A percentile compares a stretch with the other conserved stretches of the same genome.
These are phyloP conservation scores for Albugo candida DNA, from an alignment of 352 stramenopile species.

Conservation along the genomic window DNA sequence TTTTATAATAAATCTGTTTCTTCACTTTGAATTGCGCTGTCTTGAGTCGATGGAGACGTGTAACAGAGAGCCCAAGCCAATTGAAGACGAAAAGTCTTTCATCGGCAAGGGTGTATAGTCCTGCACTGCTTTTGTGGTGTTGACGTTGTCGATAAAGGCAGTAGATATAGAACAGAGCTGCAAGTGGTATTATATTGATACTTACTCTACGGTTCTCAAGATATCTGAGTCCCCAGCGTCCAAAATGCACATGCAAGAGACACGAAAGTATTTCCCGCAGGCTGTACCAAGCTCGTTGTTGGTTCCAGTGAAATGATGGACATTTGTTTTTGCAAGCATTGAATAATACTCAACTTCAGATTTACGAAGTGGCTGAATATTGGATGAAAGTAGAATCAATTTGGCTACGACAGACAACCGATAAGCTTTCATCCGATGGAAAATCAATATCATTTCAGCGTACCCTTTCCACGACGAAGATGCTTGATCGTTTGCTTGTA, in stretches of 20 bases:
- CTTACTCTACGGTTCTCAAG: constrained; percentile 52
- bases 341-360: constrained; percentile 99
- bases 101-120: too few relatives aligned
- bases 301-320: constrained; percentile 97
- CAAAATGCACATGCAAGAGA: constrained; percentile 90
- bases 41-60: too few relatives aligned
- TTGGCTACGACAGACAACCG: constrained; percentile 54
- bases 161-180: too few relatives aligned
- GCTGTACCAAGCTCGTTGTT: constrained; percentile 98
- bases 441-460: constrained; percentile 7
- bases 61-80: too few relatives aligned
- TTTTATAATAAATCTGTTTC: too few relatives aligned
- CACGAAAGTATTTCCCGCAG: constrained; percentile 98
- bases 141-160: too few relatives aligned
- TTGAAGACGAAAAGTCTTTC: too few relatives aligned
- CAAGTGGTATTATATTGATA: constrained; percentile 16
- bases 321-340: constrained; percentile 96
- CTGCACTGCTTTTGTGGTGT: too few relatives aligned
- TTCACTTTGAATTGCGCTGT: too few relatives aligned
- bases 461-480: constrained; percentile 86
- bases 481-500: constrained; percentile 98
- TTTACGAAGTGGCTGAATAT: constrained; percentile 96
- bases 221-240: constrained; percentile 99
- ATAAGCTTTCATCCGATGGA: neutral
- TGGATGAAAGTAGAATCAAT: constrained; percentile 94